Evolutionary conservation across 768 basidiomycete genomes (phyloP).

Genomic region (Agaricus subrufescens): DNA sequence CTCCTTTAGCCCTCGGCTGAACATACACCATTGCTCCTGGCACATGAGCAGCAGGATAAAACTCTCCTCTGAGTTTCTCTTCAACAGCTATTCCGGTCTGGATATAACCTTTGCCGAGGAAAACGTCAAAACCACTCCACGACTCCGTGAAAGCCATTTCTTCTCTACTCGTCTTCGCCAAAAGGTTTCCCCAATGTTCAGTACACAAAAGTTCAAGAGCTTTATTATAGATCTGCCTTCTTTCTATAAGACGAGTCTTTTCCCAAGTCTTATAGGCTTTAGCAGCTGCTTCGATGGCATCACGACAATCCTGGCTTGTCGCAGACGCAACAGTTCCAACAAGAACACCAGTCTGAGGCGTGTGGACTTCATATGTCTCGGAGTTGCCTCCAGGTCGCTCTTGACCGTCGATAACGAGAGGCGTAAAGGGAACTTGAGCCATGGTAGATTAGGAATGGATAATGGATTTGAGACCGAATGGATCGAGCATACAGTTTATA

Average conservation of each 20-base stretch:
- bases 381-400: constrained; percentile 26
- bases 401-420: constrained; percentile 39
- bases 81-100: constrained; percentile 29
- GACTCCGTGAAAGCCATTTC: constrained; percentile 33
- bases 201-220: constrained; percentile 40
- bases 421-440: constrained; percentile 20
- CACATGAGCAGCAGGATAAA: constrained; percentile 33
- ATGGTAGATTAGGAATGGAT: background rate
- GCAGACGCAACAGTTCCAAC: constrained; percentile 45
- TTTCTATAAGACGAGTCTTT: constrained; percentile 23
- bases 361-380: constrained; percentile 41
- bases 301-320: constrained; percentile 35
- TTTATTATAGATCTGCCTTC: constrained; percentile 42
- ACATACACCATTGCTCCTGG: constrained; percentile 42
- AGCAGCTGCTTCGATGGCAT: constrained; percentile 40
- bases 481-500: too few relatives aligned
- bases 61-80: constrained; percentile 32
- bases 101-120: constrained; percentile 17
- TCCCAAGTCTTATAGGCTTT: constrained; percentile 48
- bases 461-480: background rate
- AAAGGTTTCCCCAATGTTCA: constrained; percentile 33
- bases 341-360: constrained; percentile 34
- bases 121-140: constrained; percentile 22
- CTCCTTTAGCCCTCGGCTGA: constrained; percentile 46
- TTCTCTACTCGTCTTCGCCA: constrained; percentile 25